phyloP scores from a whole-genome alignment of 2,329 filamentous ascomycete genomes.

The Dactylellina leptospora region DNA sequence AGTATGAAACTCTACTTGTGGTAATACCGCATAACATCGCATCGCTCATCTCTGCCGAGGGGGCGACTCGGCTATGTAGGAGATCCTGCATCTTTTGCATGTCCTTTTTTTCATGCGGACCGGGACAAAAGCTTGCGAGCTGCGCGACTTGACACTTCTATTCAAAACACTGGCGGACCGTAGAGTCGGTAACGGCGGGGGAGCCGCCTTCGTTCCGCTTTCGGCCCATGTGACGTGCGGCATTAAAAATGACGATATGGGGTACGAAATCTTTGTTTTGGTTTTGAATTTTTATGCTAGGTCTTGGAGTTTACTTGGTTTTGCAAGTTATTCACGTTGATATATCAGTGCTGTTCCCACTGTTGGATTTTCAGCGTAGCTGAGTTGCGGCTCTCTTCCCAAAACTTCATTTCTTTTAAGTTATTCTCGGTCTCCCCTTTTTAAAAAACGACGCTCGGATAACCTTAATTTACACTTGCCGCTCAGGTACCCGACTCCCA shows the following conservation, averaged over 20 bases:
- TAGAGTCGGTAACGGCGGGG: conserved; percentile 18
- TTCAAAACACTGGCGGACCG: conserved; percentile 51
- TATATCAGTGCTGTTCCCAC: conserved; percentile 14
- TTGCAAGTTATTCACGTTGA: not conserved
- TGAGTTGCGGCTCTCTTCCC: conserved; percentile 32
- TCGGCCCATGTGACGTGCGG: conserved; percentile 42
- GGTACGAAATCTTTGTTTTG: not conserved
- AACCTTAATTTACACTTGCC: conserved; percentile 34
- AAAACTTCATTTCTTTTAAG: conserved; percentile 6
- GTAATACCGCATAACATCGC: conserved; percentile 35
- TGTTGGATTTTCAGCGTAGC: conserved; percentile 37
- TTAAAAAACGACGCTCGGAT: conserved; percentile 25
- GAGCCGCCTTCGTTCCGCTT: conserved; percentile 43
- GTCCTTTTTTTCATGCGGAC: conserved; percentile 19
- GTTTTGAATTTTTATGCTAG: not conserved
- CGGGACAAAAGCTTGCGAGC: not conserved
- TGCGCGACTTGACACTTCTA: too few relatives aligned
- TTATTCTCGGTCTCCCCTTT: conserved; percentile 33
- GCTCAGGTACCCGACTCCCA: conserved; percentile 26
- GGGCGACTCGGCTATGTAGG: conserved; percentile 33
- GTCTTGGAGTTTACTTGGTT: too few relatives aligned
- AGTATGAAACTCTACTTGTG: conserved; percentile 30
- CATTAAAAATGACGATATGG: conserved; percentile 31
- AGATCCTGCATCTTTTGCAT: conserved; percentile 24
- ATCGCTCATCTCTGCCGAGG: conserved; percentile 31